Evolutionary conservation across 2,329 filamentous ascomycete genomes (phyloP).

Genomic region (Colletotrichum sp.): DNA sequence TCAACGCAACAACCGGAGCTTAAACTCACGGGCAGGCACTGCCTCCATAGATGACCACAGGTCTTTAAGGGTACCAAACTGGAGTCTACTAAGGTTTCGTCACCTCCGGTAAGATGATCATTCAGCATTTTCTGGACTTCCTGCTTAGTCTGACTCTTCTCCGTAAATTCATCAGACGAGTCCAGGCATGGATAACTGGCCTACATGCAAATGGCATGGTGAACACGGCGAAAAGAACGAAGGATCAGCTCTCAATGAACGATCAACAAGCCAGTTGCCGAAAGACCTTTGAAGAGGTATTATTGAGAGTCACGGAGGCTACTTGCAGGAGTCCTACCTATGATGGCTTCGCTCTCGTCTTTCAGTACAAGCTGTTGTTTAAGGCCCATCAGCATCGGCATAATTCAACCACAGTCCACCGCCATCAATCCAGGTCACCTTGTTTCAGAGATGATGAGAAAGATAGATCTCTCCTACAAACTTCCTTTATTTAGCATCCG

Average conservation of each 20-base stretch:
- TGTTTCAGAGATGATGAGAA: neutral
- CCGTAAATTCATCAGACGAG: neutral
- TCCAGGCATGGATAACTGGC: neutral
- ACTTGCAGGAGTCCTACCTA: neutral
- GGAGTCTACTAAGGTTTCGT: neutral
- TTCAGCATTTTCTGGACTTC: neutral
- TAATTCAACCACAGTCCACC: neutral
- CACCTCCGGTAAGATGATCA: neutral
- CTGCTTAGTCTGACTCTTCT: neutral
- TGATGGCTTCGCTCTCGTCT: neutral
- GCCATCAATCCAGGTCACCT: neutral
- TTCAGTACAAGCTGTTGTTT: neutral
- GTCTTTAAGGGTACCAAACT: neutral
- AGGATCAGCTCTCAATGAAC: neutral
- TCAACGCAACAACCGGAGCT: neutral
- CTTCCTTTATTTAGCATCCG: accelerated
- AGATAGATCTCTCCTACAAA: neutral
- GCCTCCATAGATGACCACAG: neutral
- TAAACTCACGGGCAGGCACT: neutral
- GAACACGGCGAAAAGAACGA: neutral
- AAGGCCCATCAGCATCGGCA: neutral
- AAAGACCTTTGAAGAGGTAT: neutral
- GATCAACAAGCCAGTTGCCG: neutral
- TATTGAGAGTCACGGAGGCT: neutral
- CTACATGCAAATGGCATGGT: neutral